phyloP scores from a whole-genome alignment of 768 basidiomycete genomes.

The Termitomyces sp. region DNA sequence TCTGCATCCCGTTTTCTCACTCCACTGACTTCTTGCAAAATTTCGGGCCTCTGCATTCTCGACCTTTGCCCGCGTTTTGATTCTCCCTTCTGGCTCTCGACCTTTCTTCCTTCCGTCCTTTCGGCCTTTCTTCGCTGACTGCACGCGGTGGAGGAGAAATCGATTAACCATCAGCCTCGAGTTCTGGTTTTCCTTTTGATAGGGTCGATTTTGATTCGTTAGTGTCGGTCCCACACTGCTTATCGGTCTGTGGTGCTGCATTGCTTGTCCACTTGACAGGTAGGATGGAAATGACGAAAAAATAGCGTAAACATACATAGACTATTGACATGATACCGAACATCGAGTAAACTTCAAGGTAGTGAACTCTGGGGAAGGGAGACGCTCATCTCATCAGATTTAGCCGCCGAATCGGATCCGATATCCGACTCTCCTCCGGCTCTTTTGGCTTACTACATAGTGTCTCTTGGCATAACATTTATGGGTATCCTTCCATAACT shows the following conservation, averaged over 20 bases:
- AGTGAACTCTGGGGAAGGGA: background rate
- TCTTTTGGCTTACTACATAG: too few relatives aligned
- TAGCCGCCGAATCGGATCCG: constrained; percentile 17
- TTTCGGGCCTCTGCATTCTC: constrained; percentile 4
- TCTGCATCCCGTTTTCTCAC: background rate
- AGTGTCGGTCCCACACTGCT: constrained; percentile 17
- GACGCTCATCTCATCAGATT: background rate
- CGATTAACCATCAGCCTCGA: background rate
- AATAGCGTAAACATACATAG: background rate
- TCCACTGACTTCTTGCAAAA: background rate
- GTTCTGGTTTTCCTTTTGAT: constrained; percentile 11
- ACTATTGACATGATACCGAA: constrained; percentile 5
- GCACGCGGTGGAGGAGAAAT: background rate
- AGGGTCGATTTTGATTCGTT: constrained; percentile 33
- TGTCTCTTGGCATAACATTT: too few relatives aligned
- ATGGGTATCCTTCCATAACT: too few relatives aligned
- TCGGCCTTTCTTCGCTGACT: constrained; percentile 1
- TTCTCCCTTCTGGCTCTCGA: background rate
- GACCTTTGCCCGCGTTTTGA: background rate
- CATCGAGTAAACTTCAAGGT: constrained; percentile 21
- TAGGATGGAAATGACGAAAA: background rate
- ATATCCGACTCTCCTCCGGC: constrained; percentile 30
- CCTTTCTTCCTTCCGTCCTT: background rate
- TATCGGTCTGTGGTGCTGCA: constrained; percentile 6
- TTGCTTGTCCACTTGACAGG: background rate